phyloP scores from a whole-genome alignment of 2,329 filamentous ascomycete genomes.

The Pseudogymnoascus sp. region DNA sequence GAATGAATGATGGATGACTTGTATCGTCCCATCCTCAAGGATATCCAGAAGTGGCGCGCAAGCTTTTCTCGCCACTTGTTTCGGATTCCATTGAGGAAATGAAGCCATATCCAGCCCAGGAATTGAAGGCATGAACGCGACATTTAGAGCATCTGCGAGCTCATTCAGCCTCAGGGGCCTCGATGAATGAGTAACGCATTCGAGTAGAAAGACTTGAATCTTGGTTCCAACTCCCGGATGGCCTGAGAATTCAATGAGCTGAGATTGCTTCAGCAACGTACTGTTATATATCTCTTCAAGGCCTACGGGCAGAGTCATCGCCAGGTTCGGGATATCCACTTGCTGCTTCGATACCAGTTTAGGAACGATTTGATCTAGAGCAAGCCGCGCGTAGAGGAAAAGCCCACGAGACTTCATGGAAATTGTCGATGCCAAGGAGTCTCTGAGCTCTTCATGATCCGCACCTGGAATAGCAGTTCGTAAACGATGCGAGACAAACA shows the following conservation, averaged over 20 bases:
- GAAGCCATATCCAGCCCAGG: neutral
- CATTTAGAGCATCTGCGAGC: slow-evolving; percentile 11
- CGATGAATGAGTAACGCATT: slow-evolving; percentile 19
- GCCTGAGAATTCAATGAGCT: neutral
- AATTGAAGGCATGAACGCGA: neutral
- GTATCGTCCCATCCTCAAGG: slow-evolving; percentile 36
- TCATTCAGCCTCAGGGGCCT: slow-evolving; percentile 18
- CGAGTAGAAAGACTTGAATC: slow-evolving; percentile 18
- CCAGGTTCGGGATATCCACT: slow-evolving; percentile 10
- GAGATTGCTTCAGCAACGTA: slow-evolving; percentile 16
- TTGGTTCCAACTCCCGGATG: slow-evolving; percentile 11
- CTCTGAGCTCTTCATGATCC: slow-evolving; percentile 9
- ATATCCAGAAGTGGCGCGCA: slow-evolving; percentile 38
- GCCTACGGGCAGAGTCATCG: slow-evolving; percentile 15
- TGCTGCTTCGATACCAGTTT: slow-evolving; percentile 6
- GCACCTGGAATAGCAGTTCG: slow-evolving; percentile 10
- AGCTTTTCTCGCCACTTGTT: slow-evolving; percentile 22
- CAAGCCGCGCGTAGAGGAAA: slow-evolving; percentile 19
- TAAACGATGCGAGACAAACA: slow-evolving; percentile 9
- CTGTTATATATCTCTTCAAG: slow-evolving; percentile 23
- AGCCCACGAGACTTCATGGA: slow-evolving; percentile 16
- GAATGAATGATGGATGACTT: slow-evolving; percentile 40
- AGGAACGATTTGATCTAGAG: slow-evolving; percentile 19
- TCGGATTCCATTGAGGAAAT: neutral
- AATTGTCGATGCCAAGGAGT: neutral